Percentiles rank a stretch among this genome's conserved stretches.
These are phyloP conservation scores for Mycena metata DNA, from an alignment of 768 basidiomycete genomes.

Conservation along the genomic window DNA sequence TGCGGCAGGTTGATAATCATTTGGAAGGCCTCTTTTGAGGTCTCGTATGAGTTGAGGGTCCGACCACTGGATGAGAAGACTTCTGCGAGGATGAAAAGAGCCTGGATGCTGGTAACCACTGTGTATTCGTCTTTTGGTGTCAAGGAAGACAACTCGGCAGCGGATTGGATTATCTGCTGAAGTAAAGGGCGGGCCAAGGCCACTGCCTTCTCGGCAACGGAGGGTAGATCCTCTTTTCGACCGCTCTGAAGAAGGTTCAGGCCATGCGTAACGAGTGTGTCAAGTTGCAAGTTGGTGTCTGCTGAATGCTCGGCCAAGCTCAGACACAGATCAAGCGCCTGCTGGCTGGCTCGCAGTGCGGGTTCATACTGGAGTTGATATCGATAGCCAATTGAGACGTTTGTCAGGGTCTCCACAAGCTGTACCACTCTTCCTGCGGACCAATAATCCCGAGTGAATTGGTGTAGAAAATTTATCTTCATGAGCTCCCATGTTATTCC, in stretches of 20 bases:
- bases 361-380: not conserved
- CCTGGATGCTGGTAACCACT: not conserved
- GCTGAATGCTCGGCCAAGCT: no score
- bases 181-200: not conserved
- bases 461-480: slow-evolving; percentile 7
- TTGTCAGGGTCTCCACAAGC: not conserved
- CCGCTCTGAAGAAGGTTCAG: not conserved
- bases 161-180: not conserved
- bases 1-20: not conserved
- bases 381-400: not conserved
- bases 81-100: slow-evolving; percentile 1
- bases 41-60: slow-evolving; percentile 12
- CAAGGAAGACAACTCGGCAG: not conserved
- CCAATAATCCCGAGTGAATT: not conserved
- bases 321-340: slow-evolving; percentile 13
- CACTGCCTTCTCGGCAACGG: slow-evolving; percentile 6
- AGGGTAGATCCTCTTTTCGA: not conserved
- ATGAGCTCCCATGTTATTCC: not conserved
- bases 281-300: not conserved
- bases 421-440: not conserved
- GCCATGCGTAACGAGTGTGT: not conserved
- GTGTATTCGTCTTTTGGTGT: not conserved
- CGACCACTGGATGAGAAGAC: not conserved
- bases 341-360: slow-evolving; percentile 19
- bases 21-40: not conserved